phyloP scores from a whole-genome alignment of 768 basidiomycete genomes.

The Leccinum barrowsii region DNA sequence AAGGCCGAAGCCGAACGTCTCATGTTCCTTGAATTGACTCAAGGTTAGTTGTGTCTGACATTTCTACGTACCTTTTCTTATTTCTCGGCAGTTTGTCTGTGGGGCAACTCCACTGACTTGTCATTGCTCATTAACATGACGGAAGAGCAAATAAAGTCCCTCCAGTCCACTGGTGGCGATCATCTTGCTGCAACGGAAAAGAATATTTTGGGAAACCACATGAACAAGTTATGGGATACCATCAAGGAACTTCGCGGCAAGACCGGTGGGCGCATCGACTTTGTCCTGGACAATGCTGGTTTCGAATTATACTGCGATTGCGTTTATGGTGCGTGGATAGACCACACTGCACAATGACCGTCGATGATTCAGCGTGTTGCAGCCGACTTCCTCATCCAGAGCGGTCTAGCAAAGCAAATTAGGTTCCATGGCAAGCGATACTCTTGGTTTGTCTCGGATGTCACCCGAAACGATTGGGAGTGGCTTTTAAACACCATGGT shows the following conservation, averaged over 20 bases:
- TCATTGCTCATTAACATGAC: slow-evolving; percentile 96
- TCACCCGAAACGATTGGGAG: slow-evolving; percentile 91
- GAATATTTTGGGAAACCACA: slow-evolving; percentile 90
- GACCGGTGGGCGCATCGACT: slow-evolving; percentile 73
- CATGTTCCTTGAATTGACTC: slow-evolving; percentile 91
- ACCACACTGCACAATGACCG: neutral
- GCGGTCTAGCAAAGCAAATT: slow-evolving; percentile 78
- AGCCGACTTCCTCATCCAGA: slow-evolving; percentile 94
- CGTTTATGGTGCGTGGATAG: slow-evolving; percentile 63
- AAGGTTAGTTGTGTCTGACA: slow-evolving; percentile 47
- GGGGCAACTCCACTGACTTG: slow-evolving; percentile 96
- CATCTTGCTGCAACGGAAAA: slow-evolving; percentile 93
- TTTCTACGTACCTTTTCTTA: slow-evolving; percentile 1
- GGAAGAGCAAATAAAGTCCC: slow-evolving; percentile 92
- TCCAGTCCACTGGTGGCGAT: slow-evolving; percentile 97
- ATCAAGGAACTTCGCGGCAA: slow-evolving; percentile 67
- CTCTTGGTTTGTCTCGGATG: slow-evolving; percentile 93
- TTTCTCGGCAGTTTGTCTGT: slow-evolving; percentile 70
- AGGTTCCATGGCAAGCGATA: slow-evolving; percentile 96
- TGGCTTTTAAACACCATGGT: slow-evolving; percentile 87
- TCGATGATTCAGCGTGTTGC: slow-evolving; percentile 16
- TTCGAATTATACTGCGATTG: slow-evolving; percentile 83
- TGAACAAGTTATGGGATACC: slow-evolving; percentile 66
- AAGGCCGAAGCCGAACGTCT: slow-evolving; percentile 69
- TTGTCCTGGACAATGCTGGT: slow-evolving; percentile 85